Percentiles rank a stretch among this genome's conserved stretches.
Evolutionary conservation across 2,329 filamentous ascomycete species (phyloP).

Genomic region (Curvularia eragrostidis): DNA sequence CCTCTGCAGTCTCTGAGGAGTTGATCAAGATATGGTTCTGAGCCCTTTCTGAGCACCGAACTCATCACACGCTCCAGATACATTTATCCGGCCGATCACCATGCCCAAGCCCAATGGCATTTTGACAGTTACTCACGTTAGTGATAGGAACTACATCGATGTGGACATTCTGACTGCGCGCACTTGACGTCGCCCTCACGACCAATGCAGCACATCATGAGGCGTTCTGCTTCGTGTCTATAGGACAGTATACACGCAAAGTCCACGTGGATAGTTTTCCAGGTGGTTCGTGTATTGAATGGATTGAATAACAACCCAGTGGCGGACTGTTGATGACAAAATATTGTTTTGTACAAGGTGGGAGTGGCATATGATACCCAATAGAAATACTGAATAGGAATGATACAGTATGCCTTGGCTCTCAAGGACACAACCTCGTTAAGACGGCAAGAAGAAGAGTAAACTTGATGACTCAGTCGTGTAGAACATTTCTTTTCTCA

Average conservation of each 20-base stretch:
- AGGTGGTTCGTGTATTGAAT: neutral
- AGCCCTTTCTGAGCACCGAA: conserved; percentile 27
- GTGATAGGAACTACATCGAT: conserved; percentile 17
- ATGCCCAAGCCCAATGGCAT: neutral
- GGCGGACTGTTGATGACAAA: conserved; percentile 1
- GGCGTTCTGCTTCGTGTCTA: conserved; percentile 7
- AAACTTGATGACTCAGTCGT: neutral
- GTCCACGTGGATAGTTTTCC: conserved; percentile 8
- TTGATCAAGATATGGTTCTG: conserved; percentile 68
- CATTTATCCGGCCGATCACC: conserved; percentile 6
- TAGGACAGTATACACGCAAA: conserved; percentile 16
- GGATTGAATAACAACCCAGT: neutral
- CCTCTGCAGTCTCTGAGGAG: conserved; percentile 73
- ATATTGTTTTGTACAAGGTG: neutral
- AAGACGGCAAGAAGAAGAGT: neutral
- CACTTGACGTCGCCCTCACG: conserved; percentile 14
- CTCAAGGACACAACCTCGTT: neutral
- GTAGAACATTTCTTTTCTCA: neutral
- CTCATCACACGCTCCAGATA: conserved; percentile 11
- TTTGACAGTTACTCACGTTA: conserved; percentile 17
- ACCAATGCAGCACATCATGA: conserved; percentile 19
- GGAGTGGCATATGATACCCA: conserved; percentile 18
- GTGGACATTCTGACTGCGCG: conserved; percentile 13
- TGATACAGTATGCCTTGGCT: neutral
- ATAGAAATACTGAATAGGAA: conserved; percentile 16